Evolutionary conservation across 2,329 filamentous ascomycete genomes (phyloP), one percentile per base, ranked within the genome.

Genomic region (Colletotrichum australisinense): DNA sequence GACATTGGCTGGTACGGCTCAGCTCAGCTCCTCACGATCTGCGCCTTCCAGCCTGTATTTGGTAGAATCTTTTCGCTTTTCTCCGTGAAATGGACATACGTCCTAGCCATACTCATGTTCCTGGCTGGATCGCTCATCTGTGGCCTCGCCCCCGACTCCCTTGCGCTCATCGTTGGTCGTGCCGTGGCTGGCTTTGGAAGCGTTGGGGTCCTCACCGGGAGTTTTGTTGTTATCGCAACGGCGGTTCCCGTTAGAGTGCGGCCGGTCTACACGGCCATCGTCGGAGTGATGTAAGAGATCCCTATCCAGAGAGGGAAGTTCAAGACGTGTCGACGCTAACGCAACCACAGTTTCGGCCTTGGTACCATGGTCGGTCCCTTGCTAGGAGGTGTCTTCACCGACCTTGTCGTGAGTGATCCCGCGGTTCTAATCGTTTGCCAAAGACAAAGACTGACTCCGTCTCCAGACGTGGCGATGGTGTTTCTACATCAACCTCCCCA

Each of bases 1-100:
- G 83, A 86, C 63, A 81, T 87, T 4, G 84, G 83, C 19, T 88
- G 87, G 86, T 88, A 88, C 73, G 85, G 84, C 1, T 81, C 83
- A n/a, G 84, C 83, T 5, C 85, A 81, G 64, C 80, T 83, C 62
- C 67, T 83, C 26, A 82, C 80, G 1, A 64, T 79, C 1, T 80
- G 78, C 14, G 73, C 62, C 7, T 74, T 78, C 30, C 76, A 78
- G 52, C 71, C 76, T 3, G 57, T 72, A 12, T 78, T 74, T 32
- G 79, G 79, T 7, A 82, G 82, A 1, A 75, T 75, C 16, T 80
- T 80, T 62, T 79, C 77, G 59, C 84, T 84, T 74, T 87, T 86
- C 74, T 78, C 82, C 42, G 78, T 86, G 57, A 78, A 78, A 28
- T 67, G 63, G 53, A 82, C 81, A 67, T 75, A 74, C 35, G 19